These are phyloP conservation scores for Priceomyces fermenticarens DNA, from an alignment of 805 yeast species.

Conservation along the genomic window DNA sequence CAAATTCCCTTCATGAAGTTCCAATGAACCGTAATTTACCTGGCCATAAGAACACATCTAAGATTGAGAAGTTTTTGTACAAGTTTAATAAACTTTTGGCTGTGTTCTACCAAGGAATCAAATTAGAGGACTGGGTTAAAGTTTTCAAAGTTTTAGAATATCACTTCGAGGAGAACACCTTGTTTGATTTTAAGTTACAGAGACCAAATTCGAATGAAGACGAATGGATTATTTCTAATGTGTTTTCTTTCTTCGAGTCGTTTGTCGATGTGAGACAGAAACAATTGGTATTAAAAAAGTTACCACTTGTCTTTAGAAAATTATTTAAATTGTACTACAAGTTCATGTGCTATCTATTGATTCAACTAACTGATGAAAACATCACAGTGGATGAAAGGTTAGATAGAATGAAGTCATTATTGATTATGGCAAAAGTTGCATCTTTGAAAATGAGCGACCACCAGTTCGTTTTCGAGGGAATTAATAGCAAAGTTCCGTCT, in stretches of 20 bases:
- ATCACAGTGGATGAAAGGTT: conserved; percentile 59
- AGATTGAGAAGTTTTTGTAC: conserved; percentile 59
- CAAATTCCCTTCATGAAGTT: conserved; percentile 40
- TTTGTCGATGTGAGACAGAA: conserved; percentile 48
- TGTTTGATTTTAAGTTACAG: conserved; percentile 54
- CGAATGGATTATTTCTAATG: conserved; percentile 58
- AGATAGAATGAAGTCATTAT: conserved; percentile 63
- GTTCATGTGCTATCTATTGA: conserved; percentile 58
- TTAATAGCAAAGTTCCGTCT: conserved; percentile 56
- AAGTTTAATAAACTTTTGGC: conserved; percentile 61
- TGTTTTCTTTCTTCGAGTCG: conserved; percentile 67
- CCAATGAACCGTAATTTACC: conserved; percentile 47
- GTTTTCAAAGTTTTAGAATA: conserved; percentile 72
- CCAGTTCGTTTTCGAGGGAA: conserved; percentile 39
- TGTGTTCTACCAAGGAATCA: conserved; percentile 53
- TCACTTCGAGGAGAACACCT: conserved; percentile 56
- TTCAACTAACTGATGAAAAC: conserved; percentile 62
- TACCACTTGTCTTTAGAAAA: conserved; percentile 70
- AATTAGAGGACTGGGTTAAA: conserved; percentile 74
- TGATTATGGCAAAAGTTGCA: conserved; percentile 62
- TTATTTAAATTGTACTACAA: conserved; percentile 66
- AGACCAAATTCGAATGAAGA: conserved; percentile 45
- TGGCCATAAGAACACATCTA: conserved; percentile 41
- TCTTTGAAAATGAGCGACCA: conserved; percentile 63
- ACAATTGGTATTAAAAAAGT: conserved; percentile 32